Evolutionary conservation across 257 asterid genomes (phyloP).

Genomic region (Petunia axillaris): DNA sequence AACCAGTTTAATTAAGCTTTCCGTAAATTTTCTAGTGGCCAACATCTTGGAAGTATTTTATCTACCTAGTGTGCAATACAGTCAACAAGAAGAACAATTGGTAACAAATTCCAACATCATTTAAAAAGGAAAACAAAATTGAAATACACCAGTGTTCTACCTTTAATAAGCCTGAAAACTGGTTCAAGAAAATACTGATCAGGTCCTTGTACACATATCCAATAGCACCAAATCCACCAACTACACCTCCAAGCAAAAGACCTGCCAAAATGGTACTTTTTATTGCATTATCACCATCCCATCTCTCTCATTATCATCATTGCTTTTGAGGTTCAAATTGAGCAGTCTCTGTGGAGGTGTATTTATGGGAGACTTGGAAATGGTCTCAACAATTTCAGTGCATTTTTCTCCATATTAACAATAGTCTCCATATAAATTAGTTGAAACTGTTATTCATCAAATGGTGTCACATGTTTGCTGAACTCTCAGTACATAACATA

Average conservation of each 20-base stretch:
- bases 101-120: too few species aligned
- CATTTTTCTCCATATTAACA: background rate
- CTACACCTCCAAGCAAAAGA: constrained; percentile 48
- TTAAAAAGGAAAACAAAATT: too few species aligned
- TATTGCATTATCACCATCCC: constrained; percentile 55
- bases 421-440: too few species aligned
- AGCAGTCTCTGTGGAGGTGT: constrained; percentile 64
- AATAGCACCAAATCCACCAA: constrained; percentile 82
- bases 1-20: background rate
- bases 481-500: too few species aligned
- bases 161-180: constrained; percentile 73
- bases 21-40: background rate
- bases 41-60: background rate
- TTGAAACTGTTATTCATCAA: too few species aligned
- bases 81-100: background rate
- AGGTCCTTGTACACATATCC: constrained; percentile 84
- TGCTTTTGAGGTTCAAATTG: constrained; percentile 58
- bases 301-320: constrained; percentile 40
- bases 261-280: constrained; percentile 74
- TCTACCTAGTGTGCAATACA: background rate
- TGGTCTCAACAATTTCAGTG: constrained; percentile 34
- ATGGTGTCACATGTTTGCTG: too few species aligned
- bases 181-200: constrained; percentile 78
- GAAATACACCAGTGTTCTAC: constrained; percentile 39
- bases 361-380: constrained; percentile 55